Percentiles rank a stretch among this genome's conserved stretches.
Evolutionary conservation across 2,329 filamentous ascomycete species (phyloP).

Genomic region (Fusarium tuaranense): DNA sequence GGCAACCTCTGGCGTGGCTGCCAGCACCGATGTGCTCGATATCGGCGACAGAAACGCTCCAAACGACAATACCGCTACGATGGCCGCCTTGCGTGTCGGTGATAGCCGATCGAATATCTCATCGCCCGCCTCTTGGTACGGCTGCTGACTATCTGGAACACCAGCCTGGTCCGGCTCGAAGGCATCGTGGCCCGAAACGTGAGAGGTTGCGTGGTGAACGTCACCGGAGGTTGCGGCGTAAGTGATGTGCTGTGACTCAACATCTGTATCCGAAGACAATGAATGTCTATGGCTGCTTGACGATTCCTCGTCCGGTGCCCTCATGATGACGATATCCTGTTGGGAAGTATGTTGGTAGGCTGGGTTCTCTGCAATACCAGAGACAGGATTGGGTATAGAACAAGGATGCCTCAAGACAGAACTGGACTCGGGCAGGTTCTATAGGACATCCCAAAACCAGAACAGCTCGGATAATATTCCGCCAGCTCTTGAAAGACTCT

Average conservation of each 20-base stretch:
- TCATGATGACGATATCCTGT: conserved; percentile 11
- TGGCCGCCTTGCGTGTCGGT: conserved; percentile 70
- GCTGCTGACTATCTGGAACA: conserved; percentile 7
- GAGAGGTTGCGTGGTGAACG: conserved; percentile 43
- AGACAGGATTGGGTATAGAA: not conserved
- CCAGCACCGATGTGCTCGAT: conserved; percentile 78
- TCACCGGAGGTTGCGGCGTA: not conserved
- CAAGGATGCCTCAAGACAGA: not conserved
- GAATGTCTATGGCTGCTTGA: not conserved
- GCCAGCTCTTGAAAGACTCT: not conserved
- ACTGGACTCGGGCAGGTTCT: not conserved
- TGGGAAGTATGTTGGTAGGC: not conserved
- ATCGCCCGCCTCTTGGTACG: conserved; percentile 53
- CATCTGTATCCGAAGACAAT: conserved; percentile 9
- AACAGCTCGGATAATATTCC: not conserved
- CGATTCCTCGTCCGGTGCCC: conserved; percentile 3
- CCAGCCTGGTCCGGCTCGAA: conserved; percentile 35
- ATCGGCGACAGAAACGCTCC: conserved; percentile 83
- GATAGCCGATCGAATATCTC: conserved; percentile 75
- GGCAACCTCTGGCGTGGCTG: conserved; percentile 81
- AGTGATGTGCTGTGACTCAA: not conserved
- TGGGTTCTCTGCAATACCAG: not conserved
- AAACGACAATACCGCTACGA: conserved; percentile 77
- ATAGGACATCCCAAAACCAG: not conserved
- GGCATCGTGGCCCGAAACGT: conserved; percentile 47